Percentiles rank a stretch among this genome's conserved stretches.
These are phyloP conservation scores for Ophiocordyceps robertsii DNA, from an alignment of 2,329 filamentous ascomycete genomes.

Conservation along the genomic window DNA sequence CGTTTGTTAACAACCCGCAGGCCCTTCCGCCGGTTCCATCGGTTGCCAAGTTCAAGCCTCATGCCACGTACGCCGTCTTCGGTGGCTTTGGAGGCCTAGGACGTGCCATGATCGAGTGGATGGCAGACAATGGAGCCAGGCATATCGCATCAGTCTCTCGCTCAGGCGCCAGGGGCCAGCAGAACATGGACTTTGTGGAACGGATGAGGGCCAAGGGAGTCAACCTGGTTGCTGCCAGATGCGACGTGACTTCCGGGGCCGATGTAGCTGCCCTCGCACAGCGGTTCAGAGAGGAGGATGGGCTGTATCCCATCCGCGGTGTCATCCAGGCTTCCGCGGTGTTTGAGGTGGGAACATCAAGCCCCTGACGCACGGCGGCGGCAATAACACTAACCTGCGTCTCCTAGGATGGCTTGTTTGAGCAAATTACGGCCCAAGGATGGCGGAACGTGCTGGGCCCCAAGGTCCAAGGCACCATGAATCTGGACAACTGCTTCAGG, in stretches of 20 bases:
- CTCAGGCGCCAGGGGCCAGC: background rate
- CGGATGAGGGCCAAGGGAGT: background rate
- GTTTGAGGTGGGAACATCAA: too few relatives aligned
- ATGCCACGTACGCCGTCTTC: slow-evolving; percentile 15
- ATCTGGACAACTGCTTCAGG: slow-evolving; percentile 21
- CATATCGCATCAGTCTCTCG: slow-evolving; percentile 13
- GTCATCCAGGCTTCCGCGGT: slow-evolving; percentile 25
- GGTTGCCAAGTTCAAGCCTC: slow-evolving; percentile 4
- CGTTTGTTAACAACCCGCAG: background rate
- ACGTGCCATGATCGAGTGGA: slow-evolving; percentile 7
- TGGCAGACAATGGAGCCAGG: slow-evolving; percentile 12
- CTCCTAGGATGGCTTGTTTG: slow-evolving; percentile 16
- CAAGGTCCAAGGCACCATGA: slow-evolving; percentile 29
- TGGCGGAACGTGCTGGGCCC: slow-evolving; percentile 21
- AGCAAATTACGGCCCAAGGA: slow-evolving; percentile 22
- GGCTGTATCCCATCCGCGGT: slow-evolving; percentile 17
- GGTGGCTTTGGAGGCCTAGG: slow-evolving; percentile 17
- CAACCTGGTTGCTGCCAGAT: background rate
- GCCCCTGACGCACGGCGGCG: too few relatives aligned
- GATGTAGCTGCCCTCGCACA: too few relatives aligned
- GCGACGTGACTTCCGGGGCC: slow-evolving; percentile 2
- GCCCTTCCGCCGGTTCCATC: slow-evolving; percentile 3
- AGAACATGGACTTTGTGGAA: background rate
- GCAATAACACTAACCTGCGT: slow-evolving; percentile 10
- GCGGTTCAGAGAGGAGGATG: too few relatives aligned